phyloP scores from a whole-genome alignment of 164 flowering plant species.

The Magnolia changhungtana region DNA sequence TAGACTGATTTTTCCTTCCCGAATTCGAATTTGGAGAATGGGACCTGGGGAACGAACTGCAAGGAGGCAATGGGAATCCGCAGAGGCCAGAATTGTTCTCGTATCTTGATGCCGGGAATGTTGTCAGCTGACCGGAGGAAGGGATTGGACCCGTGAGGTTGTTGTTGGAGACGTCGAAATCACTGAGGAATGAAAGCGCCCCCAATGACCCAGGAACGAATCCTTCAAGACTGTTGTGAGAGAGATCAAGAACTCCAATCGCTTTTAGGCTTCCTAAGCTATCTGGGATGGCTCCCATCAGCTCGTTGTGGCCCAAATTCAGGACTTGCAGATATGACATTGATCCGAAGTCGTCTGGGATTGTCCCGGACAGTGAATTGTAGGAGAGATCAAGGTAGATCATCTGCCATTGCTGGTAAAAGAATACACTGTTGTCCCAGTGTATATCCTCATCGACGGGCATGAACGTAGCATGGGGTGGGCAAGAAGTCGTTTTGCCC shows the following conservation, averaged over 20 bases:
- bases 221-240: slow-evolving; percentile 70
- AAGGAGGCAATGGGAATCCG: slow-evolving; percentile 69
- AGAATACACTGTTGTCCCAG: slow-evolving; percentile 56
- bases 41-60: slow-evolving; percentile 34
- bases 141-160: slow-evolving; percentile 78
- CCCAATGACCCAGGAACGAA: slow-evolving; percentile 62
- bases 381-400: slow-evolving; percentile 88
- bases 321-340: slow-evolving; percentile 63
- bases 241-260: slow-evolving; percentile 69
- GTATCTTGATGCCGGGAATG: slow-evolving; percentile 73
- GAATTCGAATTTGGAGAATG: slow-evolving; percentile 6
- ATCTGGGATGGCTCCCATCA: slow-evolving; percentile 65
- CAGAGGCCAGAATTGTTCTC: slow-evolving; percentile 88
- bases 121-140: slow-evolving; percentile 70
- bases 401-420: slow-evolving; percentile 58
- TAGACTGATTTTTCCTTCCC: slow-evolving; percentile 25
- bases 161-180: slow-evolving; percentile 85
- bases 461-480: slow-evolving; percentile 69
- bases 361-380: slow-evolving; percentile 58
- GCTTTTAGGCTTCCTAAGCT: slow-evolving; percentile 57
- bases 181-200: slow-evolving; percentile 67
- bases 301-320: slow-evolving; percentile 68
- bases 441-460: slow-evolving; percentile 64
- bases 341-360: slow-evolving; percentile 57
- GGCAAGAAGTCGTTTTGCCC: slow-evolving; percentile 42